Conservation (phyloP, 106 monocot species). For the Dioscorea dumetorum region DNA sequence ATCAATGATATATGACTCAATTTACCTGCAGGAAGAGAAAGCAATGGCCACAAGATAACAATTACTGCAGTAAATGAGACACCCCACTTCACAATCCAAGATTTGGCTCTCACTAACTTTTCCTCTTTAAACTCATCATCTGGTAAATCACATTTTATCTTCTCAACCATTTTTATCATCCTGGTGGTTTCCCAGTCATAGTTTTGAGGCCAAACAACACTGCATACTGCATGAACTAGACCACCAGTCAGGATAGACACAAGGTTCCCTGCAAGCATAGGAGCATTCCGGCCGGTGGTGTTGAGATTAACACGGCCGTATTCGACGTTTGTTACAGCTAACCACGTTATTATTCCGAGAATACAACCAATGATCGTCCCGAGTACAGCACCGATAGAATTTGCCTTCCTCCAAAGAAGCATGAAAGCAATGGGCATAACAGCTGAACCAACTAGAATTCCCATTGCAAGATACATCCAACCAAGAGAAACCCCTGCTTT, state of each 20-base stretch:
- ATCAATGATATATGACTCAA: neutral
- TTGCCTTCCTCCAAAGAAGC: slow-evolving; percentile 93
- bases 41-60: slow-evolving; percentile 69
- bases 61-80: slow-evolving; percentile 65
- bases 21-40: slow-evolving; percentile 90
- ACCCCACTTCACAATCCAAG: slow-evolving; percentile 91
- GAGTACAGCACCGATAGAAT: slow-evolving; percentile 66
- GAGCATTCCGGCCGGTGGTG: slow-evolving; percentile 88
- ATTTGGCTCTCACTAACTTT: slow-evolving; percentile 67
- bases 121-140: slow-evolving; percentile 93
- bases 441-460: slow-evolving; percentile 84
- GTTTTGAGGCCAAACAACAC: slow-evolving; percentile 64
- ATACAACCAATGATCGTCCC: slow-evolving; percentile 68
- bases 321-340: slow-evolving; percentile 60
- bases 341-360: slow-evolving; percentile 74
- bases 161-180: slow-evolving; percentile 85
- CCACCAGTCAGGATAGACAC: slow-evolving; percentile 82
- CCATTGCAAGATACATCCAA: slow-evolving; percentile 99
- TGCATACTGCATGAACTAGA: slow-evolving; percentile 63
- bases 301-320: slow-evolving; percentile 79
- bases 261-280: slow-evolving; percentile 97
- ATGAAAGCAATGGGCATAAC: slow-evolving; percentile 88
- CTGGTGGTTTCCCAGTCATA: slow-evolving; percentile 85
- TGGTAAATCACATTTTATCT: slow-evolving; percentile 24
- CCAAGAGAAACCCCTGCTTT: slow-evolving; percentile 87